phyloP scores from a whole-genome alignment of 768 basidiomycete species.

The Stropharia rugosoannulata region DNA sequence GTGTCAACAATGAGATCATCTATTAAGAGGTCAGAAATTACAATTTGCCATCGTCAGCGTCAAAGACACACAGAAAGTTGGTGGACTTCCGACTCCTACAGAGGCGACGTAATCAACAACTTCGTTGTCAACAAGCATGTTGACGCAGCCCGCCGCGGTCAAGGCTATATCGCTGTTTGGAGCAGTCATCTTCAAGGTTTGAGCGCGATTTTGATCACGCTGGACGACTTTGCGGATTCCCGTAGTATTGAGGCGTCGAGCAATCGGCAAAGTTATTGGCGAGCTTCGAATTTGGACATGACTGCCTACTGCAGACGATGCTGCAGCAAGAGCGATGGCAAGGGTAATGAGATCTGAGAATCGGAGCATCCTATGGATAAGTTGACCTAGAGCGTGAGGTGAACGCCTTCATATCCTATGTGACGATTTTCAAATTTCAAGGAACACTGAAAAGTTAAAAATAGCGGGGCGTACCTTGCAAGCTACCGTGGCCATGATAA shows the following conservation, averaged over 20 bases:
- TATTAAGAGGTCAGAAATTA: background rate
- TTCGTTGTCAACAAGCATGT: conserved; percentile 17
- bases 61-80: conserved; percentile 41
- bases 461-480: too few relatives aligned
- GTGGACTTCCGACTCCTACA: conserved; percentile 50
- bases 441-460: too few relatives aligned
- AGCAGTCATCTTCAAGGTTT: conserved; percentile 5
- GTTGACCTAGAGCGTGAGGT: too few relatives aligned
- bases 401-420: too few relatives aligned
- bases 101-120: conserved; percentile 40
- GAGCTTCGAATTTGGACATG: background rate
- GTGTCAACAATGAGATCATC: conserved; percentile 40
- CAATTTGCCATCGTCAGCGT: background rate
- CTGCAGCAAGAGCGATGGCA: background rate
- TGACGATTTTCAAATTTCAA: too few relatives aligned
- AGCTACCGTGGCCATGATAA: too few relatives aligned
- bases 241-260: conserved; percentile 16
- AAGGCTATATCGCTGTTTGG: conserved; percentile 12
- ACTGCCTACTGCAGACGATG: background rate
- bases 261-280: conserved; percentile 1
- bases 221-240: conserved; percentile 12
- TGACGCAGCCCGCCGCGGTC: conserved; percentile 27
- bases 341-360: background rate
- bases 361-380: too few relatives aligned
- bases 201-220: conserved; percentile 15